Base-by-base conservation (phyloP, 2,329 filamentous ascomycete genomes). In the Hypoxylon rubiginosum region DNA sequence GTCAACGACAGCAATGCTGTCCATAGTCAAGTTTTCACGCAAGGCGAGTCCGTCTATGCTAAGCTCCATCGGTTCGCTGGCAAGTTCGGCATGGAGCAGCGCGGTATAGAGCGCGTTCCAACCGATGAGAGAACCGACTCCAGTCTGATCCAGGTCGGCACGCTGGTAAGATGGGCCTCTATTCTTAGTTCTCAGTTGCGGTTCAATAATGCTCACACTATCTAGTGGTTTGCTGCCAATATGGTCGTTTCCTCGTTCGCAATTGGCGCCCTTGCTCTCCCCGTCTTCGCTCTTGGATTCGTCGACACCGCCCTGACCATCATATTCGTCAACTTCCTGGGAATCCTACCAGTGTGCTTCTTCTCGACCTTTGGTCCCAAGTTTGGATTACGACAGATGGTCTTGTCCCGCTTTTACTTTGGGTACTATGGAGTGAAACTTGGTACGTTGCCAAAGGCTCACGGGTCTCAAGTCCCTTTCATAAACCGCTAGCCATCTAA, bases 351-450 rank as follows among this genome's bases (percentile, higher is more conserved):
- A 0, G 91, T 93, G 15, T 91, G 88, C 74, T 93, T 90, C 79
- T 94, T 94, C 82, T 91, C 90, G 1, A 92, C 88, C 17, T 93
- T 94, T 74, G 92, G 92, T 2, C 90, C 92, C 2, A 81, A 82
- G 8, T 93, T 93, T 70, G 92, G 92, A 3, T 82, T 94, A 68
- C 87, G 92, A 58, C 92, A 94, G 75, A 93, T 94, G 89, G 90
- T 94, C 1, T 83, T 94, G n/a, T 89, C 90, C 10, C 84, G 92
- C 36, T 94, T 91, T 79, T 94, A 85, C 80, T 94, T 93, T 76
- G 92, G 92, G 8, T 92, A 87, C 79, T 89, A 86, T 70, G 85
- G 85, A n/a, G 88, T 89, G 32, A 91, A 91, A 77, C 78, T 92
- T 70, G 86, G 88, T 90, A 80, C 77, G 84, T 81, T 41, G 17